These are phyloP conservation scores for Mangifera indica DNA, from an alignment of 345 rosid genomes.

Conservation along the genomic window DNA sequence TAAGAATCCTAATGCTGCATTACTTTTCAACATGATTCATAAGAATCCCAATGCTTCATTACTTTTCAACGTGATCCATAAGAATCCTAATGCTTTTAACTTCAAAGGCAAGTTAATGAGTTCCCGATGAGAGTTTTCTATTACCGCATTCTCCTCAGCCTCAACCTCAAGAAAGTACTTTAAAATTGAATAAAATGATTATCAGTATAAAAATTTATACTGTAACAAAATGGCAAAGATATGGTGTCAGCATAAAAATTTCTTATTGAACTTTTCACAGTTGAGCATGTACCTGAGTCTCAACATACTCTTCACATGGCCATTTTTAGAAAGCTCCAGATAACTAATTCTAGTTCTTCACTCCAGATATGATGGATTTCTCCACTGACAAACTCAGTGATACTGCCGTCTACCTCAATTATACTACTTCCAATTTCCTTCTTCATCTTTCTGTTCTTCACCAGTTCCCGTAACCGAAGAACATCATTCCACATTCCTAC, in stretches of 20 bases:
- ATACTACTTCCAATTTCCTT: slow-evolving; percentile 37
- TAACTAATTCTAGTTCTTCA: slow-evolving; percentile 17
- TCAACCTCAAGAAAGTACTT: too few species aligned
- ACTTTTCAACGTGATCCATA: too few species aligned
- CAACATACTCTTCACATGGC: not conserved
- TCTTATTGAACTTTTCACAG: not conserved
- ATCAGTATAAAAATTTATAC: too few species aligned
- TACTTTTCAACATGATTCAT: too few species aligned
- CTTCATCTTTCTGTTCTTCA: slow-evolving; percentile 22
- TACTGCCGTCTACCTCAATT: slow-evolving; percentile 25
- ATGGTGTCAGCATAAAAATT: not conserved
- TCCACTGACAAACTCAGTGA: slow-evolving; percentile 32
- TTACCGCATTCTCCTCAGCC: too few species aligned
- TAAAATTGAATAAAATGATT: too few species aligned
- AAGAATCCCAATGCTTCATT: too few species aligned
- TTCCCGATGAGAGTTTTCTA: too few species aligned
- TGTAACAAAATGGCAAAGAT: not conserved
- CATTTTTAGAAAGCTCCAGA: slow-evolving; percentile 15
- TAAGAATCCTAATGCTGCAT: too few species aligned
- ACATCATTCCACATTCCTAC: slow-evolving; percentile 36
- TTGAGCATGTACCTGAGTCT: not conserved
- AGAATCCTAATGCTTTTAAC: too few species aligned
- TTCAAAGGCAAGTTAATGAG: too few species aligned
- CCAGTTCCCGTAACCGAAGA: slow-evolving; percentile 15
- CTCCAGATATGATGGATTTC: slow-evolving; percentile 2